phyloP scores from a whole-genome alignment of 768 basidiomycete genomes.

The Leccinum uliginosum region DNA sequence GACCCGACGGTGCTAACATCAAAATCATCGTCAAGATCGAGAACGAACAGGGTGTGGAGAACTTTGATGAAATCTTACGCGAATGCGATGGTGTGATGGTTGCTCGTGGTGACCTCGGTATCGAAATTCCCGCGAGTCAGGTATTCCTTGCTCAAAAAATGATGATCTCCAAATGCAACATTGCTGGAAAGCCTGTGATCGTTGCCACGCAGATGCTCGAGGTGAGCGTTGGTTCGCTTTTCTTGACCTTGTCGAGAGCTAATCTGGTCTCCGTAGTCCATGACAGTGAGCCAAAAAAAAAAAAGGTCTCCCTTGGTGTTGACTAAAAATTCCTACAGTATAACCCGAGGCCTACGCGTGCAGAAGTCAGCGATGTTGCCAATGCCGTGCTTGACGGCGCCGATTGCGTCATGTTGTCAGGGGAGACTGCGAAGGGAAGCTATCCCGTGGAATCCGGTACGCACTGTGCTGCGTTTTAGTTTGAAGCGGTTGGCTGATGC shows the following conservation, averaged over 20 bases:
- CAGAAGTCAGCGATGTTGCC: conserved; percentile 98
- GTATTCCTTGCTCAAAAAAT: conserved; percentile 99
- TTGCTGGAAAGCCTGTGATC: conserved; percentile 95
- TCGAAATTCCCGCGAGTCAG: conserved; percentile 99
- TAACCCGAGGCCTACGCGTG: conserved; percentile 98
- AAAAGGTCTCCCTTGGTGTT: background rate
- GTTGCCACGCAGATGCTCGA: conserved; percentile 99
- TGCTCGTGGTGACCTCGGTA: conserved; percentile 97
- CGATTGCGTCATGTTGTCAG: conserved; percentile 99
- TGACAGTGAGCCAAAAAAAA: conserved; percentile 62
- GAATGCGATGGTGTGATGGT: conserved; percentile 99
- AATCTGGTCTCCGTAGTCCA: conserved; percentile 53
- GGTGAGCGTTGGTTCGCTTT: conserved; percentile 39
- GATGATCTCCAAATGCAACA: conserved; percentile 99
- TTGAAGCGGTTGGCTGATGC: conserved; percentile 5
- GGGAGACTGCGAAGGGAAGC: conserved; percentile 96
- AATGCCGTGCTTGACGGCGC: conserved; percentile 98
- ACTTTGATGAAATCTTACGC: conserved; percentile 97
- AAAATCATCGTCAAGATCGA: conserved; percentile 99
- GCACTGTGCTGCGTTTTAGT: conserved; percentile 18
- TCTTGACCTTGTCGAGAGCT: conserved; percentile 5
- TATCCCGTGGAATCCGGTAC: conserved; percentile 94
- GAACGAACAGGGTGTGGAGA: conserved; percentile 97
- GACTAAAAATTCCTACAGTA: conserved; percentile 49
- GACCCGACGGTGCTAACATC: conserved; percentile 91